Evolutionary conservation across 176 grass and related monocot species (phyloP), one percentile per base, ranked within the genome.

Genomic region (Musa troglodytarum): DNA sequence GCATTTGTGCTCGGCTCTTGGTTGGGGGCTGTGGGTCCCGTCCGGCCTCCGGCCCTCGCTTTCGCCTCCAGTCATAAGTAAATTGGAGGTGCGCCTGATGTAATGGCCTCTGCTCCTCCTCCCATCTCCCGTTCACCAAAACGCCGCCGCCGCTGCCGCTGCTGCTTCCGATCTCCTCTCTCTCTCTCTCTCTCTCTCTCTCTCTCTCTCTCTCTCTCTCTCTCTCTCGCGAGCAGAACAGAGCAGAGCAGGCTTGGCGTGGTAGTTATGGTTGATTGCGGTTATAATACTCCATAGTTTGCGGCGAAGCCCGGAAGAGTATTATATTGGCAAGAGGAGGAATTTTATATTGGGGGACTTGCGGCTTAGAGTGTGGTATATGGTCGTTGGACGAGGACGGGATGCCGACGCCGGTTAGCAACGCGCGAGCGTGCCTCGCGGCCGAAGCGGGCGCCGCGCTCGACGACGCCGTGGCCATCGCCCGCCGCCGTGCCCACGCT

Each of bases 351-450:
- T 63, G 11, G 34, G 67, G 67, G 11, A n/a, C 17, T 49, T 5
- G 34, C 8, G 9, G 19, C 7, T 65, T 65, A 65, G 7, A 43
- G 24, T 69, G 9, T 52, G 13, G 49, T 89, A 77, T 76, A 80
- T 82, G 78, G 11, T 82, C 64, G 72, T 68, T 71, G 74, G 65
- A 62, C 52, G 26, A 7, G 53, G 16, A 19, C 22, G 73, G 50
- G 51, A 96, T 92, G 92, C 14, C 43, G 13, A 87, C 71, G 14
- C 63, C 80, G 69, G 78, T 74, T 20, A 76, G 61, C 58, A 78
- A 65, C 51, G 85, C 85, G 71, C 81, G 76, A 24, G 34, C 72
- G 11, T 83, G 81, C 54, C 77, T 87, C 12, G 71, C 80, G 65
- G 76, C 76, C 10, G 85, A 83, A 19, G 76, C 85, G 12, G 77